phyloP scores from a whole-genome alignment of 805 yeast genomes.

The Kodamaea kakaduensis region DNA sequence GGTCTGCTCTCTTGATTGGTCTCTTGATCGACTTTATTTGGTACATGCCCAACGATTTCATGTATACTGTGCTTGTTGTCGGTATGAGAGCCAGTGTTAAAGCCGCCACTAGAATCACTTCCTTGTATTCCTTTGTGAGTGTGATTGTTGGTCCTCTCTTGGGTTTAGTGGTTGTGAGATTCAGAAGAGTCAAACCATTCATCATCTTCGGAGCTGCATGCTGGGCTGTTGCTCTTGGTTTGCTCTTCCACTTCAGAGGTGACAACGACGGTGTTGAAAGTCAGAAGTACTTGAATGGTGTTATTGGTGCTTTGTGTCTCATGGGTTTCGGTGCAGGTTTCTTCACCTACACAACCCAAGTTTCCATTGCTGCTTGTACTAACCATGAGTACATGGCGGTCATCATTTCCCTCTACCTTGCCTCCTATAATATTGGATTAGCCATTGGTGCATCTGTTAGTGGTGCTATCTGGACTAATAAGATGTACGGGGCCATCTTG shows the following conservation, averaged over 20 bases:
- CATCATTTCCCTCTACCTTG: conserved; percentile 52
- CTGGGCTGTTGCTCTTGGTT: conserved; percentile 61
- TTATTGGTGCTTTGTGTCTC: conserved; percentile 61
- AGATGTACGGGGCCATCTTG: conserved; percentile 43
- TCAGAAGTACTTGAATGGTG: conserved; percentile 40
- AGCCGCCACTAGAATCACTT: conserved; percentile 66
- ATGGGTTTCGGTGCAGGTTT: conserved; percentile 74
- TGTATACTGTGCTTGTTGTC: conserved; percentile 63
- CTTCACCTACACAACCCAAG: conserved; percentile 62
- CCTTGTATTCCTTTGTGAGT: conserved; percentile 62
- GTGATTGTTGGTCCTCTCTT: conserved; percentile 56
- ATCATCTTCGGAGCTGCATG: conserved; percentile 54
- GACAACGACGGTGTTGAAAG: conserved; percentile 29
- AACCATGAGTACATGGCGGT: conserved; percentile 65
- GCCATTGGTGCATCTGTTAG: conserved; percentile 62
- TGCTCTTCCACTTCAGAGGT: conserved; percentile 55
- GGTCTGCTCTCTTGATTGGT: conserved; percentile 63
- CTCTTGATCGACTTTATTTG: conserved; percentile 57
- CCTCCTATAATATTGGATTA: conserved; percentile 58
- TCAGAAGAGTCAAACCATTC: conserved; percentile 55
- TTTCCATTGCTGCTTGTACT: conserved; percentile 54
- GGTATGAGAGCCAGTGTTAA: conserved; percentile 54
- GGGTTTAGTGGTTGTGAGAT: conserved; percentile 48
- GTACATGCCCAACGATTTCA: conserved; percentile 66
- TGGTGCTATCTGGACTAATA: conserved; percentile 70